Conservation (phyloP, 345 rosid genomes). For the Clausena lansium region DNA sequence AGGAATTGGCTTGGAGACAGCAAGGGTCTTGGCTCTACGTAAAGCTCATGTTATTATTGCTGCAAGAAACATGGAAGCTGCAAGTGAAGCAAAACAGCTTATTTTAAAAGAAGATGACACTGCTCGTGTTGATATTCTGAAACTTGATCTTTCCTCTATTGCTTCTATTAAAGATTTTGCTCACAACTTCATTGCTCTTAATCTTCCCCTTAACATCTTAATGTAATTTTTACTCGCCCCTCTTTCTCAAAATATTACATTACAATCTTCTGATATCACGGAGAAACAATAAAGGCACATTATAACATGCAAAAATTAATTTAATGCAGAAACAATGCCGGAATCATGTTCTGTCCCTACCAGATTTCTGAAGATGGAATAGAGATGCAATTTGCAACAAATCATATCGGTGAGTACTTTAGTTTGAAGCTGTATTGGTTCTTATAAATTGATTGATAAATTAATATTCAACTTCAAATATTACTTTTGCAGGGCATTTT, state of each 20-base stretch:
- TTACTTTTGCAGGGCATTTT: conserved; percentile 67
- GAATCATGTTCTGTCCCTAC: conserved; percentile 83
- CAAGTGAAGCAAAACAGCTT: conserved; percentile 51
- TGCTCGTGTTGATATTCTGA: conserved; percentile 52
- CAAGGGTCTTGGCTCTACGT: conserved; percentile 68
- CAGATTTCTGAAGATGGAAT: conserved; percentile 69
- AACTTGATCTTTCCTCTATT: conserved; percentile 59
- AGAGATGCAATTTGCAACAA: conserved; percentile 78
- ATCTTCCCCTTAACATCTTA: conserved; percentile 72
- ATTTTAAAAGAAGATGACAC: conserved; percentile 36
- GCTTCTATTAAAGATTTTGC: conserved; percentile 56
- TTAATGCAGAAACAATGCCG: conserved; percentile 75
- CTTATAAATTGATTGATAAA: not conserved
- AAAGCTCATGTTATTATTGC: conserved; percentile 75
- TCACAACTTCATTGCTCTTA: conserved; percentile 45
- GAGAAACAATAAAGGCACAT: not conserved
- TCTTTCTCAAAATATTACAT: not conserved
- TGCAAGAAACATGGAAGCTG: conserved; percentile 77
- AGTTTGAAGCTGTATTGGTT: not conserved
- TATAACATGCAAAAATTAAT: not conserved
- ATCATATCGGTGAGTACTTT: conserved; percentile 56
- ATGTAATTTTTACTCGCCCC: conserved; percentile 39
- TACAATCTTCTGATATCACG: not conserved
- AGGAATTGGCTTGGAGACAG: conserved; percentile 91
- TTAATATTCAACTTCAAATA: not conserved